These are phyloP conservation scores for Logfia minima DNA, from an alignment of 129 eudicot genomes.

Conservation along the genomic window DNA sequence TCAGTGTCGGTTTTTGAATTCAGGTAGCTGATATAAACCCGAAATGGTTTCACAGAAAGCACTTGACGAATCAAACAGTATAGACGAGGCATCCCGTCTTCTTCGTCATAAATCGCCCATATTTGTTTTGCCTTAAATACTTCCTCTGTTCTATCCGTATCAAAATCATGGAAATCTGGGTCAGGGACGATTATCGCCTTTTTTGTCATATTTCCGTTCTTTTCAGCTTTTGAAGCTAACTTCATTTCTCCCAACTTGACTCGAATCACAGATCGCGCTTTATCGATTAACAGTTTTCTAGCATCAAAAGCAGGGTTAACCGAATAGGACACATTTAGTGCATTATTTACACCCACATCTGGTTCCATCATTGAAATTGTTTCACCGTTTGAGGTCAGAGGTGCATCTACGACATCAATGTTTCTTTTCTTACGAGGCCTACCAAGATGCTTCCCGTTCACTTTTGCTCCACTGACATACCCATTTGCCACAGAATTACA, in stretches of 20 bases:
- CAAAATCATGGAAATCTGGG: slow-evolving; percentile 92
- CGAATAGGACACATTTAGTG: slow-evolving; percentile 35
- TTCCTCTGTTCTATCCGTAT: slow-evolving; percentile 72
- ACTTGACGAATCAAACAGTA: slow-evolving; percentile 83
- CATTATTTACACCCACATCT: slow-evolving; percentile 31
- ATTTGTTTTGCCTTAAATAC: slow-evolving; percentile 84
- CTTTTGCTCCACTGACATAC: slow-evolving; percentile 37
- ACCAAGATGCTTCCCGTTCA: slow-evolving; percentile 47
- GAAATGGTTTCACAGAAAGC: slow-evolving; percentile 73
- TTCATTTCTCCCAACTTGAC: slow-evolving; percentile 68
- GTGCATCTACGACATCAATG: slow-evolving; percentile 41
- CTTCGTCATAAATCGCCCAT: slow-evolving; percentile 97
- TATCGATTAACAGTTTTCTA: slow-evolving; percentile 68
- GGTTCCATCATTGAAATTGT: slow-evolving; percentile 27
- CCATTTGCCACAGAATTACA: slow-evolving; percentile 41
- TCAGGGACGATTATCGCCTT: slow-evolving; percentile 71
- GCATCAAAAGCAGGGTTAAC: slow-evolving; percentile 52
- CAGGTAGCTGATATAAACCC: slow-evolving; percentile 71
- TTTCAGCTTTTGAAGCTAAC: slow-evolving; percentile 47
- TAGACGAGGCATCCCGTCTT: slow-evolving; percentile 95
- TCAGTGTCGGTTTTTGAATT: slow-evolving; percentile 80
- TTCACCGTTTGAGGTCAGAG: slow-evolving; percentile 44
- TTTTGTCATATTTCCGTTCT: slow-evolving; percentile 29
- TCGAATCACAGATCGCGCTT: slow-evolving; percentile 63
- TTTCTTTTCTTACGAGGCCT: slow-evolving; percentile 73